These are phyloP conservation scores for Puccinia triticina DNA, from an alignment of 1,284 basidiomycete genomes.

Conservation along the genomic window DNA sequence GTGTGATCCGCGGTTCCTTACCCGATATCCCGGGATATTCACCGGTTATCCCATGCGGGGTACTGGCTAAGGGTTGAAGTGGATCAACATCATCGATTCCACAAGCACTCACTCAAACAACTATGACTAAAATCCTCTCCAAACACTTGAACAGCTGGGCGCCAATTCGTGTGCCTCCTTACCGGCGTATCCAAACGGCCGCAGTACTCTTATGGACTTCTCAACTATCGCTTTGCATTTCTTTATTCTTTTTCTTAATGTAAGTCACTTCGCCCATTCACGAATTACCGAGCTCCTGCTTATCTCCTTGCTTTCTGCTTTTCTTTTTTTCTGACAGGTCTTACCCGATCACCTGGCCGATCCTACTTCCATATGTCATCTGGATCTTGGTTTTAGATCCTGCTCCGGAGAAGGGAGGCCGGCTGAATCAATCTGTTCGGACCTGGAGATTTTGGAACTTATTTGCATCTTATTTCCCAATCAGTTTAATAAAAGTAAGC, in stretches of 20 bases:
- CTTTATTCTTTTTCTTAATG: constrained; percentile 77
- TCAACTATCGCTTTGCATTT: constrained; percentile 72
- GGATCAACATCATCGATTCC: too few relatives aligned
- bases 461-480: constrained; percentile 50
- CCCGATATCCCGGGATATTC: too few relatives aligned
- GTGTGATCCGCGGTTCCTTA: too few relatives aligned
- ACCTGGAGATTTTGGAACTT: constrained; percentile 48
- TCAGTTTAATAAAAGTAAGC: constrained; percentile 57
- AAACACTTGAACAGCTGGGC: constrained; percentile 54
- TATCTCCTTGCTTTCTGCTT: neutral
- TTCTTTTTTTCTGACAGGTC: constrained; percentile 67
- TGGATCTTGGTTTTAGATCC: constrained; percentile 67
- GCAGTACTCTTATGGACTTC: constrained; percentile 85
- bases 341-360: constrained; percentile 82
- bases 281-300: neutral
- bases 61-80: too few relatives aligned
- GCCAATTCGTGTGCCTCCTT: constrained; percentile 66
- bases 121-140: neutral
- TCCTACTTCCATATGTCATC: constrained; percentile 76
- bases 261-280: constrained; percentile 62
- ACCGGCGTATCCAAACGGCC: constrained; percentile 79
- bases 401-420: constrained; percentile 48
- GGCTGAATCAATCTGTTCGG: constrained; percentile 34
- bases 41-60: too few relatives aligned
- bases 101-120: too few relatives aligned